Evolutionary conservation across 257 asterid genomes (phyloP).

Genomic region (Anisodus tanguticus): DNA sequence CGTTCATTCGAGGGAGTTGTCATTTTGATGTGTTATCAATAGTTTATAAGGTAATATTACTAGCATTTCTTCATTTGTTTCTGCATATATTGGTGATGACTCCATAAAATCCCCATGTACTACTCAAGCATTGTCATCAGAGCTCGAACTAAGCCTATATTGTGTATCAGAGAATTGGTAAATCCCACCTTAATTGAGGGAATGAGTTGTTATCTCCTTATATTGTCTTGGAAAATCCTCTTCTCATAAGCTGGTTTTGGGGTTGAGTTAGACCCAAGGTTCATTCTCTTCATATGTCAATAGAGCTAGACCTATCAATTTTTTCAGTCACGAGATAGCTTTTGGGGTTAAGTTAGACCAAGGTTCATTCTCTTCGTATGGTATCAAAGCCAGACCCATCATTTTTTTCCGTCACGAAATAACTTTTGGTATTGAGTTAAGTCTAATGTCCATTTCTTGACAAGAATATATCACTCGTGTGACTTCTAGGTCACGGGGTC

Average conservation of each 20-base stretch:
- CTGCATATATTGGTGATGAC: not conserved
- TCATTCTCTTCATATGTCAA: not conserved
- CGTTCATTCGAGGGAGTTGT: slow-evolving; percentile 50
- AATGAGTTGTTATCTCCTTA: not conserved
- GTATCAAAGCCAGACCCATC: too few relatives aligned
- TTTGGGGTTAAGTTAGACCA: too few relatives aligned
- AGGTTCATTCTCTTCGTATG: too few relatives aligned
- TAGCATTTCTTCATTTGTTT: not conserved
- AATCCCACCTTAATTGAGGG: not conserved
- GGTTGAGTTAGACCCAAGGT: not conserved
- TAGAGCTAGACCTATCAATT: too few relatives aligned
- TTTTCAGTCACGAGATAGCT: too few relatives aligned
- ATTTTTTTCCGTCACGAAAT: too few relatives aligned
- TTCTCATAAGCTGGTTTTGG: not conserved
- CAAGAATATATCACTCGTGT: too few relatives aligned
- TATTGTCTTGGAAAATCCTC: not conserved
- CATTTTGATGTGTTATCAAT: slow-evolving; percentile 48
- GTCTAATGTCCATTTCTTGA: not conserved
- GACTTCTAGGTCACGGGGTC: too few relatives aligned
- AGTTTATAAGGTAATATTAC: slow-evolving; percentile 49
- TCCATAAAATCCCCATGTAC: not conserved
- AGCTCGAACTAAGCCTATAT: not conserved
- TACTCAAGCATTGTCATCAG: not conserved
- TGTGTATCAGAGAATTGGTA: not conserved
- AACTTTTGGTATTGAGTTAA: not conserved